A percentile compares a stretch with the other conserved stretches of the same genome.
Conservation (phyloP, 768 basidiomycete species). For the Tricholomella constricta region DNA sequence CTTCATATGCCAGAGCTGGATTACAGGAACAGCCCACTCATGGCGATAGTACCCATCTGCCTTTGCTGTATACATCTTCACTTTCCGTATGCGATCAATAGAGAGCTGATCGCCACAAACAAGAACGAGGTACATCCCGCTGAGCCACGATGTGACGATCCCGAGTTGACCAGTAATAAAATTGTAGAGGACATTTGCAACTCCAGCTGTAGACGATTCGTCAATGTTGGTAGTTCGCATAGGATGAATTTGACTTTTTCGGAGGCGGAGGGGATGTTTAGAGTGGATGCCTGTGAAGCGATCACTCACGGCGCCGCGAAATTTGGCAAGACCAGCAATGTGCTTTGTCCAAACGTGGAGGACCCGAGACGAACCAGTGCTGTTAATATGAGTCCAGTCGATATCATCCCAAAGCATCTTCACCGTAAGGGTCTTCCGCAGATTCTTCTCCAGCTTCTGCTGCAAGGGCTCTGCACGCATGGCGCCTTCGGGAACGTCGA, state of each 20-base stretch:
- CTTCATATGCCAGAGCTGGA: slow-evolving; percentile 22
- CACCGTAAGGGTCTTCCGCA: too few species aligned
- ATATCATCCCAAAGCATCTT: too few species aligned
- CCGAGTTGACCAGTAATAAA: slow-evolving; percentile 7
- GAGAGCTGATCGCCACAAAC: slow-evolving; percentile 19
- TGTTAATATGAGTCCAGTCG: too few species aligned
- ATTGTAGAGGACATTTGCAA: background rate
- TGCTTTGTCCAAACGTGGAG: too few species aligned
- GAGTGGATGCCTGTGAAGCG: background rate
- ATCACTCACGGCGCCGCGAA: too few species aligned
- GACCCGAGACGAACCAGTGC: too few species aligned
- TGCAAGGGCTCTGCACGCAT: too few species aligned
- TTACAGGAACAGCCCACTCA: slow-evolving; percentile 19
- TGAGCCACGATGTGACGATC: slow-evolving; percentile 1
- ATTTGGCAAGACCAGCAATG: too few species aligned
- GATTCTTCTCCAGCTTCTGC: too few species aligned
- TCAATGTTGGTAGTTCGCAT: slow-evolving; percentile 13
- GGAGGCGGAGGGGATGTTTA: slow-evolving; percentile 14
- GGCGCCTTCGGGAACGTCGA: too few species aligned
- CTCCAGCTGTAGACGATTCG: slow-evolving; percentile 14
- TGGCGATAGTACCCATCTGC: slow-evolving; percentile 1
- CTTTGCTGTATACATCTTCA: slow-evolving; percentile 13
- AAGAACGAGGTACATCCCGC: slow-evolving; percentile 5
- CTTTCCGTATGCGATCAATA: slow-evolving; percentile 12
- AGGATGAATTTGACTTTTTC: slow-evolving; percentile 11